Evolutionary conservation across 2,329 filamentous ascomycete genomes (phyloP), one percentile per base, ranked within the genome.

Genomic region (Uncinocarpus reesii): DNA sequence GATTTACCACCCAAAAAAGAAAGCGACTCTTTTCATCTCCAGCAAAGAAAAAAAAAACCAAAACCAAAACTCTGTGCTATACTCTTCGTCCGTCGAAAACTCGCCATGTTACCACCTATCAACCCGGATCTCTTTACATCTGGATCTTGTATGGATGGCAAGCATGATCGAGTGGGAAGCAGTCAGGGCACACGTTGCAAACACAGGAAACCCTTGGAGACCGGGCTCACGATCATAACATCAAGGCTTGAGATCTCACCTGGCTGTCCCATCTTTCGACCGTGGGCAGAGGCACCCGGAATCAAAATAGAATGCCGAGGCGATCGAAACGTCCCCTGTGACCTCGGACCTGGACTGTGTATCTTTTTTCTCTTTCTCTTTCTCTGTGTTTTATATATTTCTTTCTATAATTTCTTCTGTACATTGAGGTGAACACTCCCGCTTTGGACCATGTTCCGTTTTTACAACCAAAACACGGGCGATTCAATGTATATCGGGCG

Each of bases 401-500:
- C 40, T 47, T 32, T 42, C 37, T 65, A n/a, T n/a, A n/a, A n/a
- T n/a, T n/a, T n/a, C n/a, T n/a, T n/a, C 71, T 76, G 78, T 43
- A 78, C 76, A 76, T 81, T 76, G 77, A 75, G 73, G 35, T 37
- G 34, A 31, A 37, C n/a, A 75, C 71, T 40, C 54, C 50, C 20
- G 73, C 70, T 78, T n/a, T 79, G 79, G 75, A 78, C 76, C 78
- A 79, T 76, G 83, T 78, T 77, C 75, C 82, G 79, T 83, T 86
- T 86, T 85, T 83, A 75, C 80, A 86, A 86, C 81, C 78, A 84
- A 86, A 85, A 84, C 79, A 81, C 76, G 57, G 71, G 71, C 74
- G 81, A 79, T 82, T 85, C 81, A 85, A 86, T 81, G 56, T 56
- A 60, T 62, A 60, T 28, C 11, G 23, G 32, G 41, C 34, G 40